Percentiles rank a stretch among this genome's conserved stretches.
Conservation (phyloP, 768 basidiomycete species). For the Xerocomus potaroensis region DNA sequence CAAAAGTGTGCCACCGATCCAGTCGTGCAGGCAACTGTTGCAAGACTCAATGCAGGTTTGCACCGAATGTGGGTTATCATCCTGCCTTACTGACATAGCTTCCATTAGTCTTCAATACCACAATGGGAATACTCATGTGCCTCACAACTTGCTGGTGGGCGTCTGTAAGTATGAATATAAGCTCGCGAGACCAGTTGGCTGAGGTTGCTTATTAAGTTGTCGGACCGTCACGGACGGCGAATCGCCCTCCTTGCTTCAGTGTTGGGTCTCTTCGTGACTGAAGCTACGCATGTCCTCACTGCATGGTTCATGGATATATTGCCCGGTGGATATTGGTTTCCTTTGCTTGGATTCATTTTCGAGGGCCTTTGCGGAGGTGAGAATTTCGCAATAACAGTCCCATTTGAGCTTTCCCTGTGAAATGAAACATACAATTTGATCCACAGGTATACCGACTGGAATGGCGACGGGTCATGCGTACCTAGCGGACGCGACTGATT, state of each 20-base stretch:
- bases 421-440: conserved; percentile 1
- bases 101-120: conserved; percentile 53
- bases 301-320: conserved; percentile 51
- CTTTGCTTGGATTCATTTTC: conserved; percentile 58
- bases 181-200: background rate
- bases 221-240: conserved; percentile 74
- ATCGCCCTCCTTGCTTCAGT: conserved; percentile 57
- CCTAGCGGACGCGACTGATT: conserved; percentile 60
- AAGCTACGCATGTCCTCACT: conserved; percentile 66
- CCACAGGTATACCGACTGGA: conserved; percentile 47
- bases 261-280: conserved; percentile 56
- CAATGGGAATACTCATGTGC: conserved; percentile 70
- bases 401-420: too few relatives aligned
- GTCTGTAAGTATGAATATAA: conserved; percentile 45
- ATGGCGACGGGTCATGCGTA: conserved; percentile 60
- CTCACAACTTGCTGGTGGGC: conserved; percentile 88
- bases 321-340: conserved; percentile 82
- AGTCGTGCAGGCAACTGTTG: conserved; percentile 66
- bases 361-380: conserved; percentile 73
- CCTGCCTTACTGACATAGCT: background rate
- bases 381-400: conserved; percentile 13
- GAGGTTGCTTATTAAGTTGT: conserved; percentile 43
- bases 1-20: conserved; percentile 62
- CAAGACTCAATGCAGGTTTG: conserved; percentile 59
- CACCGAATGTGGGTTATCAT: conserved; percentile 13